Percentiles rank a stretch among this genome's conserved stretches.
These are phyloP conservation scores for Leishmania tarentolae DNA, from an alignment of 208 protist species.

Conservation along the genomic window DNA sequence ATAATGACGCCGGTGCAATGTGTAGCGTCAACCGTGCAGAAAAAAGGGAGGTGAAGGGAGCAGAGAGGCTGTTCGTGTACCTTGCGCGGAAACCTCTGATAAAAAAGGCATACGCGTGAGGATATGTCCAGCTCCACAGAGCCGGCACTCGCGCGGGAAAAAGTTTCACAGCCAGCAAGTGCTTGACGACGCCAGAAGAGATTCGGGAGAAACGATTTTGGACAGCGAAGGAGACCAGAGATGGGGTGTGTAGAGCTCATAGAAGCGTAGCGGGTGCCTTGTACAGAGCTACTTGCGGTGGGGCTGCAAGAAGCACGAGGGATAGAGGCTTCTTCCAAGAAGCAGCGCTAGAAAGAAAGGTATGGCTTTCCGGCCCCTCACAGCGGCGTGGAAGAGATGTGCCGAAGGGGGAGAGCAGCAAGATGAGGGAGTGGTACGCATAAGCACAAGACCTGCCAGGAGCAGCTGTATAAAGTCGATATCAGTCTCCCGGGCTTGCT, in stretches of 20 bases:
- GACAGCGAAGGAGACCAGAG: background rate
- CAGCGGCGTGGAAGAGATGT: background rate
- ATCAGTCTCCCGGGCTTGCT: background rate
- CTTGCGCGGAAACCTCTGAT: background rate
- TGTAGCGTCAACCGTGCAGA: background rate
- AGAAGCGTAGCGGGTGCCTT: background rate
- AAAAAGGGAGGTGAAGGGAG: background rate
- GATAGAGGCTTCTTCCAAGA: background rate
- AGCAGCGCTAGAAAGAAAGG: background rate
- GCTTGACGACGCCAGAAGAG: background rate
- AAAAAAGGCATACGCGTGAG: no score
- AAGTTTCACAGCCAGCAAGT: background rate
- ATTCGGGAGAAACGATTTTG: background rate
- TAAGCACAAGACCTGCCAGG: background rate
- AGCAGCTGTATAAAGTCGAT: background rate
- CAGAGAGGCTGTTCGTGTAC: background rate
- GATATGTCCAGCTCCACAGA: background rate
- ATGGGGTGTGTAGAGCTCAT: background rate
- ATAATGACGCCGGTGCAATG: background rate
- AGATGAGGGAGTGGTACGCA: background rate
- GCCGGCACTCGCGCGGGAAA: background rate
- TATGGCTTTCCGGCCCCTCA: background rate
- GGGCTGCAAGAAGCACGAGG: background rate
- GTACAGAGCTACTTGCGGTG: background rate
- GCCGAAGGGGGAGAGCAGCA: slow-evolving; percentile 3